Conservation (phyloP, 78 protist species). For the Dictyostelium discoideum region dicty_2.7 NC_007091.3:2352001-2352500, state of each 20-base stretch:
- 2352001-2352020: neutral
- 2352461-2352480: conserved; percentile 12
- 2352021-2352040: conserved; percentile 39
- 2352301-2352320: neutral
- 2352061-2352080: conserved; percentile 41
- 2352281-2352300: conserved; percentile 4
- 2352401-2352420: conserved; percentile 40
- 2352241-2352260: conserved; percentile 52
- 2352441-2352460: conserved; percentile 10
- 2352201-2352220: conserved; percentile 56
- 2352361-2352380: conserved; percentile 44
- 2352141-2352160: conserved; percentile 38
- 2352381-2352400: conserved; percentile 49
- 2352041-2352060: conserved; percentile 17
- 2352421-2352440: conserved; percentile 25
- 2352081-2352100: neutral
- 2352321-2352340: conserved; percentile 19
- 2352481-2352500: neutral
- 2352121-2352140: neutral
- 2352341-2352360: conserved; percentile 39
- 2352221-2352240: conserved; percentile 74
- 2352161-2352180: conserved; percentile 70
- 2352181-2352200: conserved; percentile 74
- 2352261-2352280: conserved; percentile 2
- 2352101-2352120: conserved; percentile 24